These are phyloP conservation scores for Triticum monococcum DNA, from an alignment of 176 grass and related monocot genomes.

Conservation along the genomic window DNA sequence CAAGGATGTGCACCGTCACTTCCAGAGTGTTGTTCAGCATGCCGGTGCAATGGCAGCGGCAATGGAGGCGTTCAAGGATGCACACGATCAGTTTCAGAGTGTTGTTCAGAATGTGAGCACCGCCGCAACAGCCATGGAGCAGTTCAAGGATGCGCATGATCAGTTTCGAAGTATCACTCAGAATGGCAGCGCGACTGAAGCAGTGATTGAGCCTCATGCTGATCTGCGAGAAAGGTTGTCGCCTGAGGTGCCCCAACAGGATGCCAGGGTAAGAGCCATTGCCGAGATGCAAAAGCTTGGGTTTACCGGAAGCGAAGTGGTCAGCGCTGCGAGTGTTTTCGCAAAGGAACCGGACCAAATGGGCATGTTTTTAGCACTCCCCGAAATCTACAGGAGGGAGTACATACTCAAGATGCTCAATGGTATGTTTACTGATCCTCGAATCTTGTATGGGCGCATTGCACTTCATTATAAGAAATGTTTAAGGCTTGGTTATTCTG, in stretches of 20 bases:
- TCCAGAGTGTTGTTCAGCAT: conserved; percentile 33
- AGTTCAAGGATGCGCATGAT: conserved; percentile 38
- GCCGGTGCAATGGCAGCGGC: conserved; percentile 31
- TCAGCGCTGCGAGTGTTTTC: conserved; percentile 38
- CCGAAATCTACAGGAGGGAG: conserved; percentile 45
- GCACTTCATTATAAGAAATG: background rate
- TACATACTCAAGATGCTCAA: conserved; percentile 47
- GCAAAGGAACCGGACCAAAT: conserved; percentile 53
- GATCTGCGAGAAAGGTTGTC: conserved; percentile 23
- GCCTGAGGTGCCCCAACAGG: conserved; percentile 29
- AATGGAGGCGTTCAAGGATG: conserved; percentile 40
- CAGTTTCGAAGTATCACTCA: conserved; percentile 17
- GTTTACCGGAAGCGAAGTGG: conserved; percentile 39
- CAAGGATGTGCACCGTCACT: conserved; percentile 39
- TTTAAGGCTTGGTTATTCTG: background rate
- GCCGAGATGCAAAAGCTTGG: conserved; percentile 44
- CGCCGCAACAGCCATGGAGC: background rate
- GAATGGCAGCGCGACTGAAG: background rate
- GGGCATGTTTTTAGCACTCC: conserved; percentile 51
- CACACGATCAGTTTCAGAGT: conserved; percentile 23
- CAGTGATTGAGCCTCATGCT: conserved; percentile 11
- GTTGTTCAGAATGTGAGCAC: conserved; percentile 29
- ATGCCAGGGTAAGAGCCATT: conserved; percentile 46
- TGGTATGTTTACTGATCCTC: background rate
- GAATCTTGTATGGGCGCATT: background rate